These are phyloP conservation scores for Sabuloglossum arenarium DNA, from an alignment of 495 filamentous ascomycete species.

Conservation along the genomic window DNA sequence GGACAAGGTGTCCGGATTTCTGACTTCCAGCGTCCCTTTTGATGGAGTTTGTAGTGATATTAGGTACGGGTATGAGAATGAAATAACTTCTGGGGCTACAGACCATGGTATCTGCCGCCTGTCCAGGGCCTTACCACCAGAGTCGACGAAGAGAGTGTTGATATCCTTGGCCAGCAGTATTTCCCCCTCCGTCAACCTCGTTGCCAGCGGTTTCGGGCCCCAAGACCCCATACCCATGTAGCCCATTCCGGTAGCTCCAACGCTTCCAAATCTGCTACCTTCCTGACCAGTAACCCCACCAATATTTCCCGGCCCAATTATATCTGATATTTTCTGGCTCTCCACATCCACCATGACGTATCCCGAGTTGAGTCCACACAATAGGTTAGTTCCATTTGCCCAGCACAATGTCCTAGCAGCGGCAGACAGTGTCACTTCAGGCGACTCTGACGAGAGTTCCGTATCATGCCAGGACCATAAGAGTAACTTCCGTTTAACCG, in stretches of 20 bases:
- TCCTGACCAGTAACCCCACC: conserved; percentile 43
- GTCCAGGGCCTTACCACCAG: conserved; percentile 59
- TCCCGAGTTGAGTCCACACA: conserved; percentile 71
- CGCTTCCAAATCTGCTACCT: conserved; percentile 40
- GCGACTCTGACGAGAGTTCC: conserved; percentile 52
- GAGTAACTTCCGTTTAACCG: conserved; percentile 72
- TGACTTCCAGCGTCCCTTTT: conserved; percentile 72
- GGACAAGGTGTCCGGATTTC: conserved; percentile 80
- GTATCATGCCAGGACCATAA: conserved; percentile 93
- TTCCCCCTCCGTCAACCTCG: conserved; percentile 60
- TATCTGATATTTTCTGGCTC: conserved; percentile 43
- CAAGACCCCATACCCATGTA: conserved; percentile 87
- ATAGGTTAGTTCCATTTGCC: conserved; percentile 64
- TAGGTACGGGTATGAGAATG: conserved; percentile 91
- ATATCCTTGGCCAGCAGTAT: conserved; percentile 86
- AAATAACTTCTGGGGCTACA: conserved; percentile 68
- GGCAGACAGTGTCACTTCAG: conserved; percentile 60
- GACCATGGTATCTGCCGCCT: conserved; percentile 83
- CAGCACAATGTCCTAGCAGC: conserved; percentile 70
- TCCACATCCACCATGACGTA: conserved; percentile 82
- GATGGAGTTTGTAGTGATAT: conserved; percentile 64
- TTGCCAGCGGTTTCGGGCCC: conserved; percentile 74
- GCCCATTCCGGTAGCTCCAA: conserved; percentile 61
- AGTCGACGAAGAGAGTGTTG: conserved; percentile 79
- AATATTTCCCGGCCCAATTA: conserved; percentile 59